Evolutionary conservation across 768 basidiomycete species (phyloP).

Genomic region (Rubroboletus pulcherrimus): DNA sequence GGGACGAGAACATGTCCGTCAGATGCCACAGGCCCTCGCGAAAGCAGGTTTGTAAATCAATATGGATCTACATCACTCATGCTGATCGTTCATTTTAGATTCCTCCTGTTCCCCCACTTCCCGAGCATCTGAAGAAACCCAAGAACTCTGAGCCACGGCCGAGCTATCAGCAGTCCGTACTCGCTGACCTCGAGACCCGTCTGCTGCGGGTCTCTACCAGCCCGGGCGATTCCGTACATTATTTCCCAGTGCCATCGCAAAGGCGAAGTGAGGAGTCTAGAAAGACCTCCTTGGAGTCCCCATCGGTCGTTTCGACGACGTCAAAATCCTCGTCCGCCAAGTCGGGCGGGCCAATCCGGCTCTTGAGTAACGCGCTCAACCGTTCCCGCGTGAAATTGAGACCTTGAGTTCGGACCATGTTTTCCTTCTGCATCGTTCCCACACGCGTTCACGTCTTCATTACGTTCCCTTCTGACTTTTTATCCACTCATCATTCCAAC

Average conservation of each 20-base stretch:
- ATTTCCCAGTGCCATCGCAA: constrained; percentile 33
- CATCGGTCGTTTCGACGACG: constrained; percentile 24
- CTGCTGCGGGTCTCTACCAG: constrained; percentile 26
- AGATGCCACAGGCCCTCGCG: constrained; percentile 2
- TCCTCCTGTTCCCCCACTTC: constrained; percentile 27
- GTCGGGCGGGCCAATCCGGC: constrained; percentile 20
- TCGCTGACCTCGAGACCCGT: constrained; percentile 30
- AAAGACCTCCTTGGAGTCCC: constrained; percentile 28
- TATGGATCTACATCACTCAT: neutral
- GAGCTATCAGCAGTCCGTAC: constrained; percentile 30
- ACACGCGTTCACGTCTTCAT: constrained; percentile 2
- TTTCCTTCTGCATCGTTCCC: neutral
- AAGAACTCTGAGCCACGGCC: constrained; percentile 14
- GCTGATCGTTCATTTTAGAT: constrained; percentile 15
- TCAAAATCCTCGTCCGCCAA: constrained; percentile 22
- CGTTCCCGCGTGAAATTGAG: constrained; percentile 24
- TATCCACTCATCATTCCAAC: constrained; percentile 16
- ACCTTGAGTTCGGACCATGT: neutral
- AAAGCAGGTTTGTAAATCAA: constrained; percentile 22
- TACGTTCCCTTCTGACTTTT: constrained; percentile 12
- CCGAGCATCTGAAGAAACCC: constrained; percentile 22
- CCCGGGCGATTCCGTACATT: constrained; percentile 31
- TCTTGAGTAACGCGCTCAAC: constrained; percentile 16
- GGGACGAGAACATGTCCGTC: constrained; percentile 35
- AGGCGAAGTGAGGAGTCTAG: constrained; percentile 28